Evolutionary conservation across 78 protist genomes (phyloP).

Genomic region (Cavenderia fasciculata): DNA sequence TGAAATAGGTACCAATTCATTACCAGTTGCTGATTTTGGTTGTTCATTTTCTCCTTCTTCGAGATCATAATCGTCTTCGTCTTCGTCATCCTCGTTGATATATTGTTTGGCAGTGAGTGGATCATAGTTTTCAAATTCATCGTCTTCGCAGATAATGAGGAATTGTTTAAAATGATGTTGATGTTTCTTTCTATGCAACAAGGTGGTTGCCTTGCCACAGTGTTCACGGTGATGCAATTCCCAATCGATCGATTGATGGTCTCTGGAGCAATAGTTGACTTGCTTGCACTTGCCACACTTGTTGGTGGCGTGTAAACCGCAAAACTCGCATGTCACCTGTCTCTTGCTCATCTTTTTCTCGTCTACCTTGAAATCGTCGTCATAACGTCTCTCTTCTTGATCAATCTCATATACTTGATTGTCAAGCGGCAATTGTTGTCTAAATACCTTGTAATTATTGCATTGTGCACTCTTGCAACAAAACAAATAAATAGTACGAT

Average conservation of each 20-base stretch:
- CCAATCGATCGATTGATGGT: conserved; percentile 76
- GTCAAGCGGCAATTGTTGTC: conserved; percentile 29
- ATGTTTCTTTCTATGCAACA: neutral
- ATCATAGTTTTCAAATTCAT: neutral
- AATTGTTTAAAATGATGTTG: conserved; percentile 26
- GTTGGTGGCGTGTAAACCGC: conserved; percentile 15
- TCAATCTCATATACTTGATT: conserved; percentile 16
- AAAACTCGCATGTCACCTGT: conserved; percentile 21
- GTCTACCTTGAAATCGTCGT: neutral
- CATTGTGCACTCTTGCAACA: conserved; percentile 32
- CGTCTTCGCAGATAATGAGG: neutral
- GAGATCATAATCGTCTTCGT: neutral
- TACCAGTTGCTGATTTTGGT: neutral
- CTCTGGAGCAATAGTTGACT: conserved; percentile 53
- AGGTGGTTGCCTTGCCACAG: neutral
- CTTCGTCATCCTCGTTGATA: neutral
- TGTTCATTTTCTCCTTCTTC: neutral
- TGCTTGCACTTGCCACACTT: conserved; percentile 28
- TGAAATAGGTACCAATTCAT: neutral
- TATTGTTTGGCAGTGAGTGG: neutral
- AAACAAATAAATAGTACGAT: conserved; percentile 38
- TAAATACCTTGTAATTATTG: neutral
- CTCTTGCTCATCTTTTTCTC: neutral
- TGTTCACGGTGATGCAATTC: conserved; percentile 58
- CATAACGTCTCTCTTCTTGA: conserved; percentile 47